A percentile compares a stretch with the other conserved stretches of the same genome.
Evolutionary conservation across 2,329 filamentous ascomycete species (phyloP).

Genomic region (Fusarium torulosum): DNA sequence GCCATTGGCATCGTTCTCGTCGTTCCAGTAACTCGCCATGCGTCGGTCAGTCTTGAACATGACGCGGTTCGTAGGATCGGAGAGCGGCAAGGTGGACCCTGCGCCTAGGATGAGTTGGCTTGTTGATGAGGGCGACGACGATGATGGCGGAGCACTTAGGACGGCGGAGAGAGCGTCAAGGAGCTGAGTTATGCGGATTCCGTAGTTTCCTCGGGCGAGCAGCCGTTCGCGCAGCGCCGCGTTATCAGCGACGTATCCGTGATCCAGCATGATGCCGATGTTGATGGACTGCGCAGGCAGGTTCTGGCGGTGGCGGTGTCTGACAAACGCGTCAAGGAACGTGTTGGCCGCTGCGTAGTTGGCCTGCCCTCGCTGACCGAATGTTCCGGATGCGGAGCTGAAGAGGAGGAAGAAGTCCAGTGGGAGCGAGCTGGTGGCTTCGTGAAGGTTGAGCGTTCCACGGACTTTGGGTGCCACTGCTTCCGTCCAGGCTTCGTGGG

Average conservation of each 20-base stretch:
- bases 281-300: slow-evolving; percentile 5
- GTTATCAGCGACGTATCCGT: slow-evolving; percentile 14
- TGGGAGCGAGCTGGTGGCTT: slow-evolving; percentile 6
- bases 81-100: slow-evolving; percentile 10
- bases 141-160: slow-evolving; percentile 5
- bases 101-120: slow-evolving; percentile 10
- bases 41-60: slow-evolving; percentile 9
- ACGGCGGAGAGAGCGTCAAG: slow-evolving; percentile 10
- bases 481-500: neutral
- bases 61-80: slow-evolving; percentile 11
- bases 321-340: slow-evolving; percentile 13
- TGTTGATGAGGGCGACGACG: slow-evolving; percentile 1
- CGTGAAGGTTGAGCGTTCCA: slow-evolving; percentile 7
- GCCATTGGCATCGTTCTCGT: slow-evolving; percentile 6
- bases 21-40: slow-evolving; percentile 11
- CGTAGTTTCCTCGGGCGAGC: slow-evolving; percentile 11
- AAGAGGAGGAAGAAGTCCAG: slow-evolving; percentile 13
- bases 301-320: slow-evolving; percentile 6
- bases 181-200: slow-evolving; percentile 7
- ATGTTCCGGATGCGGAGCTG: slow-evolving; percentile 7
- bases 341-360: slow-evolving; percentile 11
- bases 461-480: slow-evolving; percentile 4
- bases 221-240: slow-evolving; percentile 4
- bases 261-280: slow-evolving; percentile 3
- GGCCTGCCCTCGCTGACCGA: slow-evolving; percentile 8